Evolutionary conservation across 306 rosid species (phyloP), one percentile per base, ranked within the genome.

Genomic region (Vigna unguiculata): DNA sequence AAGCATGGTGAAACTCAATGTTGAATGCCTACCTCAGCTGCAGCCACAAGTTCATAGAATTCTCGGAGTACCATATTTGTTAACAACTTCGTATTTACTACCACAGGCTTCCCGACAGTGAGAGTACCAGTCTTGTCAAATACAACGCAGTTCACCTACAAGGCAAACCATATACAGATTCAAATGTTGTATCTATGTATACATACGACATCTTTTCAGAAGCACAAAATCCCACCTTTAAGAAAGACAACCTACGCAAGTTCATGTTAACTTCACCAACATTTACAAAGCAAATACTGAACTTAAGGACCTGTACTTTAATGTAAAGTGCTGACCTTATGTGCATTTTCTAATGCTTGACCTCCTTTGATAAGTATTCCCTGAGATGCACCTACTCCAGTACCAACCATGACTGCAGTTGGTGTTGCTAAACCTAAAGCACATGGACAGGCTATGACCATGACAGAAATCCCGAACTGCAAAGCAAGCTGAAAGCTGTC

Each of bases 391-490:
- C 98, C 98, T 28, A 93, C 96, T 32, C 98, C 97, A 3, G 96
- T 93, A 9, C 98, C 98, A 65, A 93, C 98, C 98, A 93, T 91
- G 47, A 93, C 93, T 1, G 97, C 97, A 0, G 98, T 93, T 1
- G 98, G 98, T 1, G 98, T 93, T 3, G 97, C 98, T 22, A 93
- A 87, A 78, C 98, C 98, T 25, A 91, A 80, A 54, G 98, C 97
- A 89, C 98, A 93, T 69, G 98, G 98, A 74, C 98, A 93, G 24
- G 98, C 98, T 76, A 91, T 93, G 80, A 93, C 98, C 96, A 93
- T 91, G 63, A 91, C 97, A 47, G 98, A 90, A 9, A 93, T 93
- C n/a, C 97, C 98, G 78, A 93, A 93, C 78, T 93, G 98, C 49
- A 93, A 87, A 21, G 98, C 93, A 59, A 93, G 93, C 85, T 93